phyloP scores from a whole-genome alignment of 202 grass and related monocot genomes.

The Miscanthus sacchariflorus region DNA sequence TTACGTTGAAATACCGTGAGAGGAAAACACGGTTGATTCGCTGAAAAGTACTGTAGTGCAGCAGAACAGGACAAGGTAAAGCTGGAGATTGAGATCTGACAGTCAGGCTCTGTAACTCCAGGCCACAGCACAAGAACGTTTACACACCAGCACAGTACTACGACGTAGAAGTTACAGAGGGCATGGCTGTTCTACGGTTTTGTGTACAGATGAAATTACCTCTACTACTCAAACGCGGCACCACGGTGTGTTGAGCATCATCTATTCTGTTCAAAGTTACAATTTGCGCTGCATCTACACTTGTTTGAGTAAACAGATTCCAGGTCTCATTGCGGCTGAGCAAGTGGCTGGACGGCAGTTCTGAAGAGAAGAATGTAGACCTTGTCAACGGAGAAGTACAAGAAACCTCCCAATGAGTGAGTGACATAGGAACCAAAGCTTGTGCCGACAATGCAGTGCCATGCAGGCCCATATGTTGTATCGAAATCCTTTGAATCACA shows the following conservation, averaged over 20 bases:
- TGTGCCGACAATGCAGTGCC: constrained; percentile 97
- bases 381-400: constrained; percentile 97
- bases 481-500: constrained; percentile 71
- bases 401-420: constrained; percentile 86
- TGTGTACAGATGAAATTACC: constrained; percentile 28
- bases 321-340: constrained; percentile 36
- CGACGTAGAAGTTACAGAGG: neutral
- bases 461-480: constrained; percentile 82
- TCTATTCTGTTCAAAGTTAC: constrained; percentile 44
- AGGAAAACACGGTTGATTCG: too few species aligned
- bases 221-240: neutral
- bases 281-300: constrained; percentile 47
- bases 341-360: constrained; percentile 78
- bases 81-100: neutral
- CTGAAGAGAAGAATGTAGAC: constrained; percentile 92
- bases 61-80: neutral
- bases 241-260: neutral
- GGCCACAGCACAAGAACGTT: neutral
- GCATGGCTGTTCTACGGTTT: neutral
- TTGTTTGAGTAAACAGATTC: neutral
- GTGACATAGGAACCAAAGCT: constrained; percentile 95
- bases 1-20: too few species aligned
- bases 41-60: too few species aligned
- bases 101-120: neutral
- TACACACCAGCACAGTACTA: neutral